Conservation (phyloP, 192 early-diverging fungal species). For the Linnemannia schmuckeri region DNA sequence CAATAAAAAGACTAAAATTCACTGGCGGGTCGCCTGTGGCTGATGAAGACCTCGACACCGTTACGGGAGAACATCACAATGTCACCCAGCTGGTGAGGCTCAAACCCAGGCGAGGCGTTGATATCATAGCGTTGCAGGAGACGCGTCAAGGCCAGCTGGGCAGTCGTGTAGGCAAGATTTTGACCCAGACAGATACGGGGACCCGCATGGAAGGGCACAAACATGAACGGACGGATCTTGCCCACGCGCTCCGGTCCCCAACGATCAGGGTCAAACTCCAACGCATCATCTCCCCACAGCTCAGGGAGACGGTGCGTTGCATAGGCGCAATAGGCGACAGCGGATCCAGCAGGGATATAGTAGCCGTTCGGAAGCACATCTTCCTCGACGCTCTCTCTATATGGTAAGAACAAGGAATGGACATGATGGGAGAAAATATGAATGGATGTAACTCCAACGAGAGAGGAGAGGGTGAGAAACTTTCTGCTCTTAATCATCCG, state of each 20-base stretch:
- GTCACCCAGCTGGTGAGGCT: conserved; percentile 23
- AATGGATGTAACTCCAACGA: conserved; percentile 31
- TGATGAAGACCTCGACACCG: conserved; percentile 33
- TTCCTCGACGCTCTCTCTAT: conserved; percentile 57
- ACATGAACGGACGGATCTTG: conserved; percentile 56
- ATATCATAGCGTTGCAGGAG: conserved; percentile 45
- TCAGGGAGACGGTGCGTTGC: conserved; percentile 41
- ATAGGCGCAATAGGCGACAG: conserved; percentile 43
- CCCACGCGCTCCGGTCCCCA: conserved; percentile 57
- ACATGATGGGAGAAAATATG: conserved; percentile 19
- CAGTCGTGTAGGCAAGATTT: conserved; percentile 61
- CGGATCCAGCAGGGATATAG: conserved; percentile 58
- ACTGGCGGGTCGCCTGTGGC: conserved; percentile 11
- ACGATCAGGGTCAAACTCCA: conserved; percentile 69
- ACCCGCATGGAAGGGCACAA: conserved; percentile 65
- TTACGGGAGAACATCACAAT: conserved; percentile 55
- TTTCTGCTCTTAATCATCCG: not conserved
- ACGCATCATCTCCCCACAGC: conserved; percentile 70
- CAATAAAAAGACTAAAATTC: conserved; percentile 17
- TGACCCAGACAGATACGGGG: conserved; percentile 67
- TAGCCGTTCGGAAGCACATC: conserved; percentile 65
- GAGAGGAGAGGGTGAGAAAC: conserved; percentile 26
- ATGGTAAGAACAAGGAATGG: not conserved
- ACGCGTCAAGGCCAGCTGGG: conserved; percentile 44
- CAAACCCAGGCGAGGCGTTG: conserved; percentile 30